Conservation (phyloP, 176 grass and related monocot genomes). For the Thalia dealbata region DNA sequence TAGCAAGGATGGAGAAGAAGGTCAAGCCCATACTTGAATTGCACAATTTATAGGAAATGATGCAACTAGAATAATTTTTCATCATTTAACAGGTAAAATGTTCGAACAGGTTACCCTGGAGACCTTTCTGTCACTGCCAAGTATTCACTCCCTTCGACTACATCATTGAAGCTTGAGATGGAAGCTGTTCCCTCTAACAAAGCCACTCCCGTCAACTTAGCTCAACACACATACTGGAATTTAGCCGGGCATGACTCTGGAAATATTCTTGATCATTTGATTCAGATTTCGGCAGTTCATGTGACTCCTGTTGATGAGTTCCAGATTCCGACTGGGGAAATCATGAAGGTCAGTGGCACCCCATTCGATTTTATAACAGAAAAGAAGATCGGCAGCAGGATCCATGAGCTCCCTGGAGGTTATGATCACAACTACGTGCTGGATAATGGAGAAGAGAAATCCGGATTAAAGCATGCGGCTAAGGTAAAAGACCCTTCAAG, state of each 20-base stretch:
- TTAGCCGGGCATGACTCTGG: constrained; percentile 81
- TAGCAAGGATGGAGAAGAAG: constrained; percentile 83
- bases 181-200: constrained; percentile 52
- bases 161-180: constrained; percentile 69
- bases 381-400: constrained; percentile 42
- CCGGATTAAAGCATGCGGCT: constrained; percentile 62
- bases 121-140: constrained; percentile 41
- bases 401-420: constrained; percentile 33
- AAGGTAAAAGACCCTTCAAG: constrained; percentile 43
- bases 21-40: constrained; percentile 24
- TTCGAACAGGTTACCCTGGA: constrained; percentile 61
- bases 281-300: constrained; percentile 55
- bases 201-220: constrained; percentile 62
- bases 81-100: neutral
- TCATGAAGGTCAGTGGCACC: constrained; percentile 44
- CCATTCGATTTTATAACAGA: constrained; percentile 60
- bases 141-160: constrained; percentile 54
- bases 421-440: constrained; percentile 69
- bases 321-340: constrained; percentile 60
- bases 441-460: constrained; percentile 42
- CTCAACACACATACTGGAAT: constrained; percentile 94
- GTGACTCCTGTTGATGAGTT: constrained; percentile 64
- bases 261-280: constrained; percentile 43
- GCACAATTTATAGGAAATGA: neutral
- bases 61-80: neutral